Conservation (phyloP, 202 grass and related monocot species). For the Setaria viridis region DNA sequence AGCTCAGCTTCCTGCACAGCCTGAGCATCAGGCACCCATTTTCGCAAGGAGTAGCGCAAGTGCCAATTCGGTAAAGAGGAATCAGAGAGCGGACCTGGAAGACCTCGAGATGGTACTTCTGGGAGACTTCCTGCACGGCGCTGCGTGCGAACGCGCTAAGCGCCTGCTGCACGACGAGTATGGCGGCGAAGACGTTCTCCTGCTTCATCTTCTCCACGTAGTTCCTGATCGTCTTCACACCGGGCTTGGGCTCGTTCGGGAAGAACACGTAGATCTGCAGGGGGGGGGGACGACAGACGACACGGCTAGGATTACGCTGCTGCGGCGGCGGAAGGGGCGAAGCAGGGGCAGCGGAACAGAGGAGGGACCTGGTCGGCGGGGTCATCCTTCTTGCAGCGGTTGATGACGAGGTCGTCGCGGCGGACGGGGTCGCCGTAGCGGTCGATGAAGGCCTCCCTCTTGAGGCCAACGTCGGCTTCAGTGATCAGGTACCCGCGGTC, state of each 20-base stretch:
- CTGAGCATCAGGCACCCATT: background rate
- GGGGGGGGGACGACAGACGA: background rate
- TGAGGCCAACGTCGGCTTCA: slow-evolving; percentile 25
- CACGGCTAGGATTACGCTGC: background rate
- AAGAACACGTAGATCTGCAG: slow-evolving; percentile 81
- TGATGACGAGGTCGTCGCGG: slow-evolving; percentile 65
- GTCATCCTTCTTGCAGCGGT: slow-evolving; percentile 21
- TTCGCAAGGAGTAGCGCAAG: background rate
- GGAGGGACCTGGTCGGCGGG: slow-evolving; percentile 46
- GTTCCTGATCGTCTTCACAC: slow-evolving; percentile 78
- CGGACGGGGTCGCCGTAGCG: slow-evolving; percentile 53
- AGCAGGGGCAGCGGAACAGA: background rate
- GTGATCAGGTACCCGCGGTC: slow-evolving; percentile 68
- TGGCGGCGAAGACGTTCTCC: slow-evolving; percentile 59
- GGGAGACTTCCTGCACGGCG: slow-evolving; percentile 57
- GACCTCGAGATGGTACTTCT: slow-evolving; percentile 69
- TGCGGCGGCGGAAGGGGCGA: background rate
- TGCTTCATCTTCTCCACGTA: slow-evolving; percentile 87
- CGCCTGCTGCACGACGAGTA: slow-evolving; percentile 80
- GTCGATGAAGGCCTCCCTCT: slow-evolving; percentile 42
- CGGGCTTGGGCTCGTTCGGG: slow-evolving; percentile 74
- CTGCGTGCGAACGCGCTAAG: slow-evolving; percentile 75
- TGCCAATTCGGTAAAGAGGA: background rate
- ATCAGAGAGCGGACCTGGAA: slow-evolving; percentile 62
- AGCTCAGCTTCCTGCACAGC: slow-evolving; percentile 73